These are phyloP conservation scores for Yamadazyma friedrichii DNA, from an alignment of 1,139 yeast species.

Conservation along the genomic window DNA sequence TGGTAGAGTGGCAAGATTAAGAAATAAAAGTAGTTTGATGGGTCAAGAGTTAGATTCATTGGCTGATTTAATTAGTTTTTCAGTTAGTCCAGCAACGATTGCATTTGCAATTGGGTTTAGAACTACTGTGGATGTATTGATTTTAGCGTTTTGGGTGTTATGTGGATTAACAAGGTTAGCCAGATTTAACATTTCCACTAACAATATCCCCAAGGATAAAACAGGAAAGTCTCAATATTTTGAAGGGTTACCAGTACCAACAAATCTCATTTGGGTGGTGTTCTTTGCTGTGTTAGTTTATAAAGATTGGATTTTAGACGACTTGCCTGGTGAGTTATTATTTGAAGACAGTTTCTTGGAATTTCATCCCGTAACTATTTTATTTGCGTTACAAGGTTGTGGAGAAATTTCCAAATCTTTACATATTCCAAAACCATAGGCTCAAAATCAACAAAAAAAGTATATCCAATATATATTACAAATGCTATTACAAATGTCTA, in stretches of 20 bases:
- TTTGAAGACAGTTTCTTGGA: slow-evolving; percentile 59
- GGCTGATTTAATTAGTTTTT: slow-evolving; percentile 91
- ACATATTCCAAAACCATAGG: slow-evolving; percentile 82
- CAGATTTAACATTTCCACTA: slow-evolving; percentile 90
- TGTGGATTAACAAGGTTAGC: slow-evolving; percentile 95
- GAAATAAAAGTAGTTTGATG: slow-evolving; percentile 89
- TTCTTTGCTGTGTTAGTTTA: slow-evolving; percentile 67
- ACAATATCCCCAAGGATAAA: slow-evolving; percentile 86
- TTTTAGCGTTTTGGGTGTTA: slow-evolving; percentile 80
- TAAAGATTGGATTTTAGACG: slow-evolving; percentile 41
- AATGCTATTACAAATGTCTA: too few species aligned
- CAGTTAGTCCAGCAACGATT: slow-evolving; percentile 90
- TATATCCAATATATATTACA: slow-evolving; percentile 1
- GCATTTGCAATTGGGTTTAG: slow-evolving; percentile 91
- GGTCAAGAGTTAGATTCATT: slow-evolving; percentile 97
- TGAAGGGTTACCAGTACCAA: slow-evolving; percentile 96
- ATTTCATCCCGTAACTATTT: slow-evolving; percentile 66
- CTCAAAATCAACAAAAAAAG: neutral
- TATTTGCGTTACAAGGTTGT: slow-evolving; percentile 80
- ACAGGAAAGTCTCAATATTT: slow-evolving; percentile 78
- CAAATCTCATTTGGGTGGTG: slow-evolving; percentile 72
- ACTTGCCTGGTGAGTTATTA: slow-evolving; percentile 66
- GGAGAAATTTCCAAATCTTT: slow-evolving; percentile 89
- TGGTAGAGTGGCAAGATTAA: slow-evolving; percentile 93
- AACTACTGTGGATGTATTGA: slow-evolving; percentile 73